A percentile compares a stretch with the other conserved stretches of the same genome.
phyloP scores from a whole-genome alignment of 306 rosid genomes.

The Vicia faba region DNA sequence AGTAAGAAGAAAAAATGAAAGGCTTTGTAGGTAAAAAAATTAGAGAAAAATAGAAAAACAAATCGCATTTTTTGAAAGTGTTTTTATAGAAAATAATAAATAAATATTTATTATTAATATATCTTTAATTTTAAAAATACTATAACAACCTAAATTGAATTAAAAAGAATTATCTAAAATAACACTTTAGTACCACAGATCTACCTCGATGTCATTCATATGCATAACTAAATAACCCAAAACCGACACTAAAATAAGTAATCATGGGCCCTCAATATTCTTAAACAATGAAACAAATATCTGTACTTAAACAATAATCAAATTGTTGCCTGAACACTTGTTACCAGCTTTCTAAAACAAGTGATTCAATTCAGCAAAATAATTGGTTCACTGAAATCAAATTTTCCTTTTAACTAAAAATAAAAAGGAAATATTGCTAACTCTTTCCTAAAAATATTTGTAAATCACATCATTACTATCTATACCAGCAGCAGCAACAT shows the following conservation, averaged over 20 bases:
- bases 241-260: neutral
- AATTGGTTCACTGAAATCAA: conserved; percentile 15
- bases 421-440: conserved; percentile 26
- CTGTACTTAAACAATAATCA: conserved; percentile 17
- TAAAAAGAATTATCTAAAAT: neutral
- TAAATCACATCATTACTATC: conserved; percentile 11
- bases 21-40: too few species aligned
- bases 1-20: too few species aligned
- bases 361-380: conserved; percentile 14
- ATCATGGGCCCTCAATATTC: neutral
- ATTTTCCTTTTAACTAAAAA: conserved; percentile 40
- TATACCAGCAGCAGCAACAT: conserved; percentile 33
- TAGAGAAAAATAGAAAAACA: too few species aligned
- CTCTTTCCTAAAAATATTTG: conserved; percentile 7
- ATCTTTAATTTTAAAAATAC: too few species aligned
- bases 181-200: neutral
- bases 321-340: conserved; percentile 10
- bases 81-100: too few species aligned
- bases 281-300: conserved; percentile 11
- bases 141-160: too few species aligned
- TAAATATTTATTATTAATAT: too few species aligned
- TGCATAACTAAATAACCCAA: neutral
- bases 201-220: neutral
- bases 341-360: conserved; percentile 7
- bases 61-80: too few species aligned